Evolutionary conservation across 257 asterid genomes (phyloP).

Genomic region (Paulownia fortunei): DNA sequence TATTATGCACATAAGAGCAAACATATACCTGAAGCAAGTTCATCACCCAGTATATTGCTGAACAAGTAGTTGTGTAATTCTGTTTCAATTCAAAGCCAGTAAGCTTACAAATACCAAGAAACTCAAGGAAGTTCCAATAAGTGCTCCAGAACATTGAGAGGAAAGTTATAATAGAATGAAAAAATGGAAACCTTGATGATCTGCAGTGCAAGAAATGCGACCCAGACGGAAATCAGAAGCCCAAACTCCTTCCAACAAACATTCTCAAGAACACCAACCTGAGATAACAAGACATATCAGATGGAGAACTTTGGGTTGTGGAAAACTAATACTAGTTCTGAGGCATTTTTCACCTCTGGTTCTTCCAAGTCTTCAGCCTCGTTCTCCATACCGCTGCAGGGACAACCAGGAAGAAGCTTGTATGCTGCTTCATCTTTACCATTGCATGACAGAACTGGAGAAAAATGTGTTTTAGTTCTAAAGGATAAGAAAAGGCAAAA

Average conservation of each 20-base stretch:
- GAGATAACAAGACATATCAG: constrained; percentile 35
- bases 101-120: constrained; percentile 19
- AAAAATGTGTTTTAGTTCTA: constrained; percentile 14
- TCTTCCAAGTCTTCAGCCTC: constrained; percentile 52
- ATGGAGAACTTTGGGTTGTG: background rate
- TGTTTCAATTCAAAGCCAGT: constrained; percentile 49
- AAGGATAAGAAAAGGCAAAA: too few species aligned
- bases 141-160: background rate
- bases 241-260: constrained; percentile 93
- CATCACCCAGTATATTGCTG: constrained; percentile 78
- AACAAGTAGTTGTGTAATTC: constrained; percentile 69
- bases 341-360: constrained; percentile 51
- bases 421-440: constrained; percentile 72
- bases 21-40: constrained; percentile 84
- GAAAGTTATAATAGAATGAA: constrained; percentile 6
- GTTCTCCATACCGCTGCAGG: constrained; percentile 42
- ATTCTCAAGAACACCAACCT: constrained; percentile 80
- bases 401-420: constrained; percentile 80
- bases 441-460: constrained; percentile 38
- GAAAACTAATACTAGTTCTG: constrained; percentile 16
- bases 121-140: background rate
- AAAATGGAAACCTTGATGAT: constrained; percentile 66
- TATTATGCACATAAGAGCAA: background rate
- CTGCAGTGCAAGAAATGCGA: constrained; percentile 79
- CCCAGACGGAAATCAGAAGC: constrained; percentile 85